Base-by-base conservation (phyloP, 108 stramenopile genomes). In the Craspedostauros australis region DNA sequence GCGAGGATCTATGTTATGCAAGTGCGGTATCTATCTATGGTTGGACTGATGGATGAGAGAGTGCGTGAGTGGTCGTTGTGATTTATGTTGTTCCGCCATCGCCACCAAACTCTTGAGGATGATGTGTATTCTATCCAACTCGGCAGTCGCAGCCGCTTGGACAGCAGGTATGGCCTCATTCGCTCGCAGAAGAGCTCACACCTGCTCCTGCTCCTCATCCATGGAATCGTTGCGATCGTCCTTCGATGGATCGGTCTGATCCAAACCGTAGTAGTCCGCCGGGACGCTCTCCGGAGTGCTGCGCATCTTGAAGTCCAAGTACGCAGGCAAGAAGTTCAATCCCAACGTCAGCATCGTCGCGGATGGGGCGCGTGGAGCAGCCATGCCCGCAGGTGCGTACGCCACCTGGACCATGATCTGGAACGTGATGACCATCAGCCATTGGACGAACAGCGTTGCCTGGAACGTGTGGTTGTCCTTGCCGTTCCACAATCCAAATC, bases 241-340 rank as follows among this genome's bases (percentile, higher is more conserved):
- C n/a, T n/a, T n/a, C n/a, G n/a, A n/a, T n/a, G n/a, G n/a, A 43
- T 43, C 8, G 5, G 18, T 12, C 8, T 9, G 9, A 28, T 25
- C 21, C 46, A 48, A 48, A 38, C 51, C 51, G 44, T 64, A 64
- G 24, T 64, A 54, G 23, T 44, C 18, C 2, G 19, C 14, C 9
- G 53, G 42, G 15, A 64, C 20, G 19, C 14, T 50, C 18, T 64
- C 54, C 4, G 55, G 54, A 4, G 43, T 18, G 36, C n/a, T n/a
- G n/a, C n/a, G n/a, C n/a, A n/a, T 2, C 42, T 67, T 67, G 38
- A 46, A 60, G 40, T 66, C 65, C 8, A 66, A 27, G 57, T 38
- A 66, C 12, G 57, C 56, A 37, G 65, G 65, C 65, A 66, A 59
- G 57, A 66, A 14, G 21, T 39, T 46, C 1, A 59, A 4, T 4